Conservation (phyloP, 352 stramenopile species). For the Pythium phragmiticola region DNA sequence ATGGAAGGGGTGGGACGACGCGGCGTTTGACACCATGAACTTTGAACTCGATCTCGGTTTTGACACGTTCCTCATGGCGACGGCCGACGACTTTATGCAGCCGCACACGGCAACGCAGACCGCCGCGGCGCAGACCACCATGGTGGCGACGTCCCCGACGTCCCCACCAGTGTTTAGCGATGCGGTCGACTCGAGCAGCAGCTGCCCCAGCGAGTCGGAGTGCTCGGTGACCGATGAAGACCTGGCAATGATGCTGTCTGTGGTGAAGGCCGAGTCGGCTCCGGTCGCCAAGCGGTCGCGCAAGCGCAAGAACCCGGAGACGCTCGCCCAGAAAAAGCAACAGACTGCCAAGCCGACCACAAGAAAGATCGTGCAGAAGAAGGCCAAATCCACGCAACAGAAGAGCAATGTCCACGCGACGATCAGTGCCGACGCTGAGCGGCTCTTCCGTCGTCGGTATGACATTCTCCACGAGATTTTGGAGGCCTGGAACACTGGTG, state of each 20-base stretch:
- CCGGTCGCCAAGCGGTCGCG: constrained; percentile 31
- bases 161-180: constrained; percentile 27
- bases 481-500: constrained; percentile 79
- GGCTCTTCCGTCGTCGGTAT: constrained; percentile 59
- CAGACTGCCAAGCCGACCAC: constrained; percentile 10
- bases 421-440: constrained; percentile 49
- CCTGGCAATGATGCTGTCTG: not conserved
- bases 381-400: constrained; percentile 17
- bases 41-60: constrained; percentile 63
- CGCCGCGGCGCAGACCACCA: constrained; percentile 2
- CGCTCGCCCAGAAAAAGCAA: constrained; percentile 17
- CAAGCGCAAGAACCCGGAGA: constrained; percentile 65
- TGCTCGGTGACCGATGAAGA: constrained; percentile 25
- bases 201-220: constrained; percentile 27
- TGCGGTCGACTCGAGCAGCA: constrained; percentile 23
- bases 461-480: constrained; percentile 75
- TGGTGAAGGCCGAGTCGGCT: constrained; percentile 9
- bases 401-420: constrained; percentile 20
- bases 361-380: constrained; percentile 28
- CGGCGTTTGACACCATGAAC: constrained; percentile 37
- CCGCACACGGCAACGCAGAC: constrained; percentile 35
- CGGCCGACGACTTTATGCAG: constrained; percentile 62
- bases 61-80: constrained; percentile 60
- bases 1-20: constrained; percentile 47
- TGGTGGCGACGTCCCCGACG: constrained; percentile 1